These are phyloP conservation scores for Physcomitrium patens DNA, from an alignment of 225 moss, liverwort and hornwort genomes.

Conservation along the genomic window DNA sequence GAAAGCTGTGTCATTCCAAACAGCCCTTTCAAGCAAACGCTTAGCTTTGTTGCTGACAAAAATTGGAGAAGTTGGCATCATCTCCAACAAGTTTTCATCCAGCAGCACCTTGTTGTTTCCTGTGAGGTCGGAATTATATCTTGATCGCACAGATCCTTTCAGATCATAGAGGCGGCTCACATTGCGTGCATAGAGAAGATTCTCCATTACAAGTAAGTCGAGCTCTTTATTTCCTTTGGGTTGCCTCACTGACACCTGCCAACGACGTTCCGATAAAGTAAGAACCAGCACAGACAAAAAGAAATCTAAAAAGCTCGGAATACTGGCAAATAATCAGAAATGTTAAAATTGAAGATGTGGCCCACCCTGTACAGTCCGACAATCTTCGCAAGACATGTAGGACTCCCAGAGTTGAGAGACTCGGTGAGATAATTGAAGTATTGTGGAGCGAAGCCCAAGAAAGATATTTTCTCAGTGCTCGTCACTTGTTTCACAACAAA, in stretches of 20 bases:
- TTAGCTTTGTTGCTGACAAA: constrained; percentile 92
- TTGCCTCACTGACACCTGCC: constrained; percentile 68
- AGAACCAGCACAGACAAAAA: constrained; percentile 21
- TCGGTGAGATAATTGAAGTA: constrained; percentile 92
- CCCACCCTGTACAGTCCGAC: constrained; percentile 90
- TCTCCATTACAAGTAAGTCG: constrained; percentile 93
- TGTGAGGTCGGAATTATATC: constrained; percentile 79
- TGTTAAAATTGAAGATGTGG: constrained; percentile 1
- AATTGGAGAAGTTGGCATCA: constrained; percentile 89
- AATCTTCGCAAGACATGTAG: constrained; percentile 93
- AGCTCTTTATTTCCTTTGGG: constrained; percentile 82
- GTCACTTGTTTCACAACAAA: constrained; percentile 98
- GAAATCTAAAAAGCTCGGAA: too few relatives aligned
- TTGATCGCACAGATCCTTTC: constrained; percentile 87
- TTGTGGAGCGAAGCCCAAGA: constrained; percentile 82
- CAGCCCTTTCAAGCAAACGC: constrained; percentile 80
- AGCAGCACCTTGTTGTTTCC: constrained; percentile 82
- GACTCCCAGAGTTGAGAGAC: constrained; percentile 79
- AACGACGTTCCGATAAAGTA: constrained; percentile 13
- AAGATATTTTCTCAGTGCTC: constrained; percentile 85
- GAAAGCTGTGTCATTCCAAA: constrained; percentile 97
- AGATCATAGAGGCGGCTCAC: constrained; percentile 85
- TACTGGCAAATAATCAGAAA: constrained; percentile 2
- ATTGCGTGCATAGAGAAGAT: constrained; percentile 83
- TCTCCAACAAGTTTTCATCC: constrained; percentile 88